Evolutionary conservation across 805 yeast genomes (phyloP), one percentile per base, ranked within the genome.

Genomic region (Ogataea ramenticola): DNA sequence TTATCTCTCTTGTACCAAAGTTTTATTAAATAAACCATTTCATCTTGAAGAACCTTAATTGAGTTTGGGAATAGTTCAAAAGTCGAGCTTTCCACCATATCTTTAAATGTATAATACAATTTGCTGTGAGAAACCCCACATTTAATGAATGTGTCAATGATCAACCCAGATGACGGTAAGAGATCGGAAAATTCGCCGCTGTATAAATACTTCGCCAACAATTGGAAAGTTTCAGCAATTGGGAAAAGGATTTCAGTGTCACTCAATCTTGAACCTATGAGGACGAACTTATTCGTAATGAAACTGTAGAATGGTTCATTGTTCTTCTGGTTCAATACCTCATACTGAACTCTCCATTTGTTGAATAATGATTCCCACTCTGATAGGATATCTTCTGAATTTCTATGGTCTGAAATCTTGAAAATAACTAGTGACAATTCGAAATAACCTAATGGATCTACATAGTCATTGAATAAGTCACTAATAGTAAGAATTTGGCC

Each of bases 391-490:
- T 86, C 96, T 51, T 86, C 96, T 12, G 81, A 72, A 55, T 86
- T 86, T 56, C 91, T 78, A 62, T 83, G 83, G 57, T 91, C 96
- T 3, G 97, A 81, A 14, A 84, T 76, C 57, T 86, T 85, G 70
- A 85, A 86, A 15, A 89, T 80, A 35, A 78, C 64, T 46, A 90
- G 70, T 48, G 95, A 84, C 41, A 91, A 70, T 52, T 86, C 96
- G 62, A 82, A 80, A 58, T 90, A 91, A 7, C 91, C 91, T 48
- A 90, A 67, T 21, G 95, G 96, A 54, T 85, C 90, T 12, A 96
- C 87, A 62, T 74, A 91, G 49, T 79, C 82, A 65, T 93, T 91
- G 69, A 80, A 91, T 43, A 93, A 67, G 46, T 85, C 93, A 54
- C 85, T 82, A 29, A 89, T 78, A 4, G 82, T 74, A 53, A 83